Evolutionary conservation across 208 protist genomes (phyloP).

Genomic region (Lotmaria passim): DNA sequence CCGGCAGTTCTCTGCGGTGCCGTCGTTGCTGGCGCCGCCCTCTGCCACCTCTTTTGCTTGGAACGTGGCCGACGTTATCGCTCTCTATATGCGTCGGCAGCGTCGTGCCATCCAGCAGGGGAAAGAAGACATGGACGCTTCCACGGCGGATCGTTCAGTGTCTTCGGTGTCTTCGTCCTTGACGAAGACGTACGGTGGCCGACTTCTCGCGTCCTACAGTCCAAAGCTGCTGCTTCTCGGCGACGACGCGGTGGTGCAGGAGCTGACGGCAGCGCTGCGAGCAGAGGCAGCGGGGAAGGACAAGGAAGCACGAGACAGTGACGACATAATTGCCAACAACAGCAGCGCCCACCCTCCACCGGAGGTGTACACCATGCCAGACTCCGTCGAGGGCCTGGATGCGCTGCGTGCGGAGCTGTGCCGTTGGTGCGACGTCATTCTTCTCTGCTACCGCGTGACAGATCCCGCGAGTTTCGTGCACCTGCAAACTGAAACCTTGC

Average conservation of each 20-base stretch:
- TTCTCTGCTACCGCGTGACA: conserved; percentile 41
- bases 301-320: background rate
- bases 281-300: background rate
- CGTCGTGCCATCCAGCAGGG: conserved; percentile 37
- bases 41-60: background rate
- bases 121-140: background rate
- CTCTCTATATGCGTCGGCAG: conserved; percentile 44
- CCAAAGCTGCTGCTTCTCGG: conserved; percentile 36
- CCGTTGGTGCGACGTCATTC: conserved; percentile 41
- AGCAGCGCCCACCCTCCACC: background rate
- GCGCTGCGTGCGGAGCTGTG: conserved; percentile 45
- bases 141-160: background rate
- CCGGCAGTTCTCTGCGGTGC: background rate
- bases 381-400: conserved; percentile 16
- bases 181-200: background rate
- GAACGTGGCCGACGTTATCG: conserved; percentile 43
- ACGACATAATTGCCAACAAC: background rate
- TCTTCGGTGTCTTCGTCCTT: background rate
- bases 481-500: conserved; percentile 23
- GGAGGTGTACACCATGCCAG: conserved; percentile 31
- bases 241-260: conserved; percentile 19
- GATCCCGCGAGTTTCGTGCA: conserved; percentile 25
- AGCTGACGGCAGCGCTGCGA: conserved; percentile 4
- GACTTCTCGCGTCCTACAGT: background rate
- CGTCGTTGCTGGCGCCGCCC: background rate